A percentile compares a stretch with the other conserved stretches of the same genome.
These are phyloP conservation scores for Tricharina praecox DNA, from an alignment of 495 filamentous ascomycete species.

Conservation along the genomic window DNA sequence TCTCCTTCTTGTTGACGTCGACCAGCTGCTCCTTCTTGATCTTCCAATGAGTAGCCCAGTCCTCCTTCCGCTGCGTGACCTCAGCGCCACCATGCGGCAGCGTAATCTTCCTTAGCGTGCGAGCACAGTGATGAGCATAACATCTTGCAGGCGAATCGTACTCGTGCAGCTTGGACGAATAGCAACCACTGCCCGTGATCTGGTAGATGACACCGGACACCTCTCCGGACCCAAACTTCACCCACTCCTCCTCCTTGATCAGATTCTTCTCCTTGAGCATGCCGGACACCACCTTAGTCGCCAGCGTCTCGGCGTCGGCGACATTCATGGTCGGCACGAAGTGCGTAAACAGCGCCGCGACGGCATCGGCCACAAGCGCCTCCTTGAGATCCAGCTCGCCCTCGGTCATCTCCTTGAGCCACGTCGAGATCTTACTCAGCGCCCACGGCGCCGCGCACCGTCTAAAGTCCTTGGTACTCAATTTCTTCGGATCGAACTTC, in stretches of 20 bases:
- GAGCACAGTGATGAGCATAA: slow-evolving; percentile 84
- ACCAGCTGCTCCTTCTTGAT: slow-evolving; percentile 60
- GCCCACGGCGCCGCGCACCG: slow-evolving; percentile 87
- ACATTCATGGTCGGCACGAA: slow-evolving; percentile 99
- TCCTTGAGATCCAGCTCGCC: slow-evolving; percentile 67
- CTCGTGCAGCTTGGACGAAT: slow-evolving; percentile 66
- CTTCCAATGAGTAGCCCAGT: slow-evolving; percentile 87
- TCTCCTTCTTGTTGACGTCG: slow-evolving; percentile 59
- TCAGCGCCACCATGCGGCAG: slow-evolving; percentile 33
- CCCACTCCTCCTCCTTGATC: slow-evolving; percentile 89
- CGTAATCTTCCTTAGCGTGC: slow-evolving; percentile 88
- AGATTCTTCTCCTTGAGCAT: slow-evolving; percentile 69
- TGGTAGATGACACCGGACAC: slow-evolving; percentile 85
- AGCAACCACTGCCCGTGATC: slow-evolving; percentile 83
- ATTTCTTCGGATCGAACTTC: slow-evolving; percentile 74
- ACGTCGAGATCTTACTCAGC: slow-evolving; percentile 66
- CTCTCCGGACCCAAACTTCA: slow-evolving; percentile 62
- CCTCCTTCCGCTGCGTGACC: slow-evolving; percentile 48
- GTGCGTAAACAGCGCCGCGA: slow-evolving; percentile 80
- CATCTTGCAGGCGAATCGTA: slow-evolving; percentile 58
- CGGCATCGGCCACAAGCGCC: slow-evolving; percentile 64
- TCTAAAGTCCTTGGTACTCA: slow-evolving; percentile 67
- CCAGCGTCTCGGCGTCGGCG: slow-evolving; percentile 81
- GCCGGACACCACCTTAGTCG: slow-evolving; percentile 55
- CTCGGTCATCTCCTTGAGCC: slow-evolving; percentile 77